phyloP scores from a whole-genome alignment of 148 eudicot genomes.

The Chenopodium album region DNA sequence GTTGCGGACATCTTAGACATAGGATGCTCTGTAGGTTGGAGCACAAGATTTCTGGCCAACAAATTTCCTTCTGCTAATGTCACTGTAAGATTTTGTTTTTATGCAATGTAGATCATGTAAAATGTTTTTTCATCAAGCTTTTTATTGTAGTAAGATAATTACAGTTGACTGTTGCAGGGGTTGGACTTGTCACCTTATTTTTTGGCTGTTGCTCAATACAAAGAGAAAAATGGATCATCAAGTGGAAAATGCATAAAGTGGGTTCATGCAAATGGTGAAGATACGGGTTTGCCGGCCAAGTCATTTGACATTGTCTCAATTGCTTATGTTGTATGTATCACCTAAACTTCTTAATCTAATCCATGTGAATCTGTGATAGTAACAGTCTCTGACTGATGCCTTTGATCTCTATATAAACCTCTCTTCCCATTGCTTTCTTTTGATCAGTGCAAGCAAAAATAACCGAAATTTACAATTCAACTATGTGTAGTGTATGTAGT shows the following conservation, averaged over 20 bases:
- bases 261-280: slow-evolving; percentile 96
- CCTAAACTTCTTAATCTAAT: neutral
- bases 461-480: neutral
- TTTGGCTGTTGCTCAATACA: slow-evolving; percentile 86
- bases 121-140: neutral
- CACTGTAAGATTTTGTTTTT: slow-evolving; percentile 42
- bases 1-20: slow-evolving; percentile 72
- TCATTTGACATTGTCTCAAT: slow-evolving; percentile 90
- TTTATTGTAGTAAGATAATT: slow-evolving; percentile 2
- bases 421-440: neutral
- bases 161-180: slow-evolving; percentile 48
- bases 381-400: neutral
- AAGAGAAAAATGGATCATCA: slow-evolving; percentile 57
- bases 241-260: slow-evolving; percentile 53
- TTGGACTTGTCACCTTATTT: slow-evolving; percentile 93
- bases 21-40: slow-evolving; percentile 92
- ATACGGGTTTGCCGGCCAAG: slow-evolving; percentile 69
- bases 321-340: slow-evolving; percentile 72
- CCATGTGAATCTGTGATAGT: neutral
- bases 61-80: slow-evolving; percentile 75
- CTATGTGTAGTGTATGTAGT: neutral
- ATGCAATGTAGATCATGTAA: neutral
- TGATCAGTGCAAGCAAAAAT: neutral
- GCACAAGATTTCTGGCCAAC: slow-evolving; percentile 76
- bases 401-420: neutral